These are phyloP conservation scores for Cyberlindnera veronae DNA, from an alignment of 805 yeast genomes.

Conservation along the genomic window DNA sequence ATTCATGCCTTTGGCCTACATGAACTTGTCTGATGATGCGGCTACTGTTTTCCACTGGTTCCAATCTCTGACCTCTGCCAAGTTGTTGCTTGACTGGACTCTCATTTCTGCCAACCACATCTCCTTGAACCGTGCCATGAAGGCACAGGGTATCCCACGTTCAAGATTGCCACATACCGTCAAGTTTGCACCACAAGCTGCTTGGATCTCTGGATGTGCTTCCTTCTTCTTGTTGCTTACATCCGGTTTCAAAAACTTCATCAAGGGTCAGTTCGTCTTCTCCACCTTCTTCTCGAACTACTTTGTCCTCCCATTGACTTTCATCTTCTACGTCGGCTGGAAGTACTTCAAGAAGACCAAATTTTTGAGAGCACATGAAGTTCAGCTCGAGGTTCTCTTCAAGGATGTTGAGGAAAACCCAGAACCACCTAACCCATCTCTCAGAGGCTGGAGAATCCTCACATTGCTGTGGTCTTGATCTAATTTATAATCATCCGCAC, in stretches of 20 bases:
- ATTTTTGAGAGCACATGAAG: conserved; percentile 35
- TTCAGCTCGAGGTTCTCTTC: conserved; percentile 36
- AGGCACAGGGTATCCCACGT: conserved; percentile 33
- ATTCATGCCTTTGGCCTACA: conserved; percentile 37
- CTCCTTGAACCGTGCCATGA: conserved; percentile 33
- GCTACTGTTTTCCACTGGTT: conserved; percentile 36
- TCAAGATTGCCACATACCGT: conserved; percentile 18
- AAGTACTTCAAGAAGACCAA: conserved; percentile 32
- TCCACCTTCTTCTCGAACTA: conserved; percentile 18
- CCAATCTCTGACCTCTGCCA: conserved; percentile 31
- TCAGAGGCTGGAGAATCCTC: no score
- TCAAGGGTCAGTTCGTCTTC: conserved; percentile 29
- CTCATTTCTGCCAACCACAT: conserved; percentile 33
- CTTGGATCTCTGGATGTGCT: conserved; percentile 32
- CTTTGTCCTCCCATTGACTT: conserved; percentile 28
- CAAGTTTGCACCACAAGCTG: conserved; percentile 23
- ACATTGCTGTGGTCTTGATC: conserved; percentile 23
- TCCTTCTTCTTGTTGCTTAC: conserved; percentile 31
- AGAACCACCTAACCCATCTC: conserved; percentile 23
- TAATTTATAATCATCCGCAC: no score
- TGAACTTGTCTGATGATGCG: conserved; percentile 29
- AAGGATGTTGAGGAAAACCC: conserved; percentile 32
- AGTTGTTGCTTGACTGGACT: no score
- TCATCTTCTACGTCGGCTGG: conserved; percentile 32
- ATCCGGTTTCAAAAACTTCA: conserved; percentile 35